Conservation (phyloP, 306 rosid genomes). For the Sesbania bispinosa region DNA sequence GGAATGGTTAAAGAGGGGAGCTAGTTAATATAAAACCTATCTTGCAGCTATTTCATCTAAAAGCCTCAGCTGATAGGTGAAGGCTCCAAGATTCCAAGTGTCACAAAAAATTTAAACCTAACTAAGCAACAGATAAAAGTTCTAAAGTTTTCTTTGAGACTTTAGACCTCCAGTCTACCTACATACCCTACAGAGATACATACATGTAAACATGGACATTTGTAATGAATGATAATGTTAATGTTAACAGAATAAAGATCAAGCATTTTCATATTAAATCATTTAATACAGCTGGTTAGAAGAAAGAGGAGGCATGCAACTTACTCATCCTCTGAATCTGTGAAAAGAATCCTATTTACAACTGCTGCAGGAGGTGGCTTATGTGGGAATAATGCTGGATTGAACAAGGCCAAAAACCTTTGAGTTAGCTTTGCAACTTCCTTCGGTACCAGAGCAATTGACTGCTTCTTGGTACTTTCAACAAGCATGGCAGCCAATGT, state of each 20-base stretch:
- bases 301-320: conserved; percentile 37
- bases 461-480: conserved; percentile 87
- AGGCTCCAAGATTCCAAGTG: not conserved
- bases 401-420: conserved; percentile 68
- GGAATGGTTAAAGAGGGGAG: not conserved
- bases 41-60: not conserved
- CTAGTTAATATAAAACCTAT: not conserved
- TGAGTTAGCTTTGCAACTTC: conserved; percentile 71
- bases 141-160: not conserved
- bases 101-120: not conserved
- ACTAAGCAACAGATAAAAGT: not conserved
- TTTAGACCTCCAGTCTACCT: not conserved
- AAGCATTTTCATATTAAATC: conserved; percentile 13
- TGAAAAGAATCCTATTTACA: conserved; percentile 77
- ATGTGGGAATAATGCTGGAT: conserved; percentile 84
- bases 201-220: not conserved
- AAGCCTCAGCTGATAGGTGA: no score
- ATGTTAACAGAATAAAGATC: not conserved
- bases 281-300: conserved; percentile 12
- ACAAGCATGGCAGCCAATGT: conserved; percentile 84
- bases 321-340: conserved; percentile 96
- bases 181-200: not conserved
- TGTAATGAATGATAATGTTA: not conserved
- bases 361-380: conserved; percentile 79
- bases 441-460: conserved; percentile 81